Evolutionary conservation across 2,329 filamentous ascomycete genomes (phyloP).

Genomic region (Zymoseptoria ardabiliae): DNA sequence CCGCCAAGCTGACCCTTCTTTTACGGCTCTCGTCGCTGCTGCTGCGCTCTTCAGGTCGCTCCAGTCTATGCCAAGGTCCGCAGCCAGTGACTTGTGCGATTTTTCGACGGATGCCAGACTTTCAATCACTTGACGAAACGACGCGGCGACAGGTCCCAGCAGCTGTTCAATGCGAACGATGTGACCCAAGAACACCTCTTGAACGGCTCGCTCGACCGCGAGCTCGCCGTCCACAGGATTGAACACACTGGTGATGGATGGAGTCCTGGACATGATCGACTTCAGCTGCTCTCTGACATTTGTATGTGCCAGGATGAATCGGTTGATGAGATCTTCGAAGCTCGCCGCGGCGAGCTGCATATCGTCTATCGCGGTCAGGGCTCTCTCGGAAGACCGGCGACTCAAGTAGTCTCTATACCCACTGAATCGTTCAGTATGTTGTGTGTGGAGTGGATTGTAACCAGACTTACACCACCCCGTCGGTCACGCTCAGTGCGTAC

Average conservation of each 20-base stretch:
- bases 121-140: not conserved
- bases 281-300: not conserved
- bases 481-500: not conserved
- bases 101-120: not conserved
- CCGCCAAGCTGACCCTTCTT: not conserved
- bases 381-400: not conserved
- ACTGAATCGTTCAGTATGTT: not conserved
- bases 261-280: not conserved
- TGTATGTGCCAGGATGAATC: not conserved
- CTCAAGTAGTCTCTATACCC: not conserved
- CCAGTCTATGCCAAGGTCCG: not conserved
- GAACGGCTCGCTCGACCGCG: not conserved
- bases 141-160: not conserved
- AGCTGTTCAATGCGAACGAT: not conserved
- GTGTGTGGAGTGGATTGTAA: not conserved
- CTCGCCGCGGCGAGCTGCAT: not conserved
- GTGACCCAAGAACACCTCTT: not conserved
- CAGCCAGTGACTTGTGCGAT: not conserved
- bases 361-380: not conserved
- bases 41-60: not conserved
- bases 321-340: not conserved
- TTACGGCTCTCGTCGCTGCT: not conserved
- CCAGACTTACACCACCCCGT: not conserved
- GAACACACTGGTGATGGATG: not conserved
- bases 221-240: not conserved